These are phyloP conservation scores for Dendrobium nobile DNA, from an alignment of 106 monocot genomes.

Conservation along the genomic window DNA sequence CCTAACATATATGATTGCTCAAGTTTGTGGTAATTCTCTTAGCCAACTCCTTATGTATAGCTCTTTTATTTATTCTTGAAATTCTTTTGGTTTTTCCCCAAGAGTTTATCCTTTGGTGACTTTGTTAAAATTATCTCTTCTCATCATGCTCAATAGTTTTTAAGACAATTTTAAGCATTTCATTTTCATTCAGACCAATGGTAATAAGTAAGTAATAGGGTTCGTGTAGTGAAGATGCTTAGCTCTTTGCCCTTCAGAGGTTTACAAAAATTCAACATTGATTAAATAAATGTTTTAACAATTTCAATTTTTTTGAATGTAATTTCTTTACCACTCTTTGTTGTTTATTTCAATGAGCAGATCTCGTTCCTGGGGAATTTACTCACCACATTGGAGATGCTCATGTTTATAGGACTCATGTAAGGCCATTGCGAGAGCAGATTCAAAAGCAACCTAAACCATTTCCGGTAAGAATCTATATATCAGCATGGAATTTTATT, in stretches of 20 bases:
- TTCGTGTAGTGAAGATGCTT: no score
- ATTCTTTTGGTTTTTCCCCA: no score
- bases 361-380: conserved; percentile 86
- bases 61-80: no score
- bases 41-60: background rate
- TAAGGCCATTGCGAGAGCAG: conserved; percentile 25
- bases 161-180: no score
- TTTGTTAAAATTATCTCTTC: no score
- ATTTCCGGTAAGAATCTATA: conserved; percentile 17
- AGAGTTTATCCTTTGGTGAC: no score
- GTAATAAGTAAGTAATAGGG: no score
- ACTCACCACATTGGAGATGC: conserved; percentile 92
- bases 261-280: no score
- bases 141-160: no score
- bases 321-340: background rate
- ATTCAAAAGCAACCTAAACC: conserved; percentile 25
- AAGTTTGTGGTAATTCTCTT: conserved; percentile 21
- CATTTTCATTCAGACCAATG: no score
- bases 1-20: conserved; percentile 26
- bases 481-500: background rate
- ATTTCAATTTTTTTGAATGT: background rate
- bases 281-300: background rate
- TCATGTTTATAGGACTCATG: conserved; percentile 61
- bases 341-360: conserved; percentile 22
- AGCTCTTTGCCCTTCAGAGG: no score